phyloP scores from a whole-genome alignment of 192 early-diverging fungal species.

The Pilaira anomala region DNA sequence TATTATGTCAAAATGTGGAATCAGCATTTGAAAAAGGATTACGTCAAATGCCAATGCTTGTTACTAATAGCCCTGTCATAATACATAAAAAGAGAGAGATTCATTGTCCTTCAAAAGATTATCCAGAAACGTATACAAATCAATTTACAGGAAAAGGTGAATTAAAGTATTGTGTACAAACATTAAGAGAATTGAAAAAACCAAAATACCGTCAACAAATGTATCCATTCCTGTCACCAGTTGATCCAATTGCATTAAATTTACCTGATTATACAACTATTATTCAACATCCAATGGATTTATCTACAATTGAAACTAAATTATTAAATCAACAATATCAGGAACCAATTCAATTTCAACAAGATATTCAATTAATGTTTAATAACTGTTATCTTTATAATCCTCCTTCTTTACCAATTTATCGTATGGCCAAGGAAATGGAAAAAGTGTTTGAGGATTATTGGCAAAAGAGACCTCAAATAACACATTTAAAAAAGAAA shows the following conservation, averaged over 20 bases:
- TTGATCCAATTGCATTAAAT: constrained; percentile 68
- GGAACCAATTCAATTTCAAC: constrained; percentile 58
- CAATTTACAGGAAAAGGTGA: constrained; percentile 45
- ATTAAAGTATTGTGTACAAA: constrained; percentile 54
- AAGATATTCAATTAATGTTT: constrained; percentile 74
- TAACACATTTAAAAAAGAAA: neutral
- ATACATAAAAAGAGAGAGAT: constrained; percentile 61
- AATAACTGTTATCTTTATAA: constrained; percentile 83
- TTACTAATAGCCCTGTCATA: no score
- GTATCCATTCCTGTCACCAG: constrained; percentile 64
- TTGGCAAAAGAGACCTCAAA: constrained; percentile 48
- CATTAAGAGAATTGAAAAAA: constrained; percentile 63
- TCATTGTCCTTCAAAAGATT: constrained; percentile 43
- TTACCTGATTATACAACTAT: constrained; percentile 75
- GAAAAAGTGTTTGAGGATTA: constrained; percentile 74
- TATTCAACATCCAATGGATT: constrained; percentile 82
- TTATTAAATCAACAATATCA: constrained; percentile 61
- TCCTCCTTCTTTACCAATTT: constrained; percentile 59
- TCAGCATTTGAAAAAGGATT: constrained; percentile 59
- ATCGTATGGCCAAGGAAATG: constrained; percentile 63
- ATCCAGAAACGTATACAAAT: constrained; percentile 20
- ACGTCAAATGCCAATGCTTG: constrained; percentile 54
- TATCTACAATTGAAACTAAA: constrained; percentile 67
- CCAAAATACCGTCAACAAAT: constrained; percentile 61
- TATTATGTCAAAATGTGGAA: constrained; percentile 64